Evolutionary conservation across 805 yeast species (phyloP).

Genomic region (Saccharomycopsis sp.): DNA sequence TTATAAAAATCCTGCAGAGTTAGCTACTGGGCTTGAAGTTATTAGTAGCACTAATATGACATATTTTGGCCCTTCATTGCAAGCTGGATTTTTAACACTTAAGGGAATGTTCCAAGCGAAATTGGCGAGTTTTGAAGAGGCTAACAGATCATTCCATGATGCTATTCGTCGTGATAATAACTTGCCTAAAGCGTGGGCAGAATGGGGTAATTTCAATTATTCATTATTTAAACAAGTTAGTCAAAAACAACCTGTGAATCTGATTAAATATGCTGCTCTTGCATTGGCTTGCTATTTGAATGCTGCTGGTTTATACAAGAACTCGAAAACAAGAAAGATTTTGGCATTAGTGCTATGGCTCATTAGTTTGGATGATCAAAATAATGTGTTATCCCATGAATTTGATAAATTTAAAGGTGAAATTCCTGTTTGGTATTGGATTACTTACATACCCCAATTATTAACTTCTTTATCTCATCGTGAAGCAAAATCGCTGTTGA

Average conservation of each 20-base stretch:
- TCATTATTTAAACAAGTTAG: constrained; percentile 61
- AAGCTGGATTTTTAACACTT: constrained; percentile 94
- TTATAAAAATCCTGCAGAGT: constrained; percentile 68
- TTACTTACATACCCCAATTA: constrained; percentile 91
- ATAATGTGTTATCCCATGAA: constrained; percentile 75
- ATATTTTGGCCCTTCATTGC: constrained; percentile 94
- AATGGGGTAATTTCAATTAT: constrained; percentile 97
- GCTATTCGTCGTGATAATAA: constrained; percentile 94
- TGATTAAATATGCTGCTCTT: constrained; percentile 71
- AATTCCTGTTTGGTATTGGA: constrained; percentile 99
- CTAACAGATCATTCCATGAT: constrained; percentile 95
- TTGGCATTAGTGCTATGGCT: constrained; percentile 90
- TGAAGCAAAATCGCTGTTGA: constrained; percentile 84
- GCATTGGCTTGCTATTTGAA: constrained; percentile 94
- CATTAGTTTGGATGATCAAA: constrained; percentile 79
- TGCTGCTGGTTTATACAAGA: constrained; percentile 96
- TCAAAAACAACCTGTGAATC: constrained; percentile 48
- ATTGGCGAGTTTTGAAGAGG: constrained; percentile 84
- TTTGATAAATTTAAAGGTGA: constrained; percentile 92
- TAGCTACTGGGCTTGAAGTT: constrained; percentile 92
- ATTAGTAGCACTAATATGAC: constrained; percentile 93
- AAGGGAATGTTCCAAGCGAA: constrained; percentile 97
- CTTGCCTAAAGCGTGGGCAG: constrained; percentile 98
- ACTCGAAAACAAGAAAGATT: constrained; percentile 79
- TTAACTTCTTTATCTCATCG: constrained; percentile 81